phyloP scores from a whole-genome alignment of 805 yeast genomes.

The Ogataea pilisensis region DNA sequence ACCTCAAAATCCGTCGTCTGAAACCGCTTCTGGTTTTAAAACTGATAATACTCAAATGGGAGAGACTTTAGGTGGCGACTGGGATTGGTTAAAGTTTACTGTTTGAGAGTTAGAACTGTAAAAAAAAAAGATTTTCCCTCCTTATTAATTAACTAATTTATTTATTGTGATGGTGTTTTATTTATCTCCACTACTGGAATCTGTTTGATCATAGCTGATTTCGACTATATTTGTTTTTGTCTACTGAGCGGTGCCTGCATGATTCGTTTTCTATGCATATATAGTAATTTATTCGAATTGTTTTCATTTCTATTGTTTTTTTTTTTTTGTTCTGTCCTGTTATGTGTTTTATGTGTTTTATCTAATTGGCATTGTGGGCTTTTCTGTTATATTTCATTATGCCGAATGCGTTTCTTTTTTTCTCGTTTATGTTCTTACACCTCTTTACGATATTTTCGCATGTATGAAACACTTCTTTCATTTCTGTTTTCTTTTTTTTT shows the following conservation, averaged over 20 bases:
- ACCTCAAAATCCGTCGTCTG: not conserved
- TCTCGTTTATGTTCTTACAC: not conserved
- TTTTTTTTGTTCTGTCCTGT: no score
- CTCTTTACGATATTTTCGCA: no score
- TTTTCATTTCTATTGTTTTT: no score
- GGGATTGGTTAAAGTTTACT: slow-evolving; percentile 36
- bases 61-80: slow-evolving; percentile 31
- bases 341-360: no score
- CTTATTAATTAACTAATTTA: not conserved
- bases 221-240: no score
- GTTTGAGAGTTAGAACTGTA: no score
- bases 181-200: not conserved
- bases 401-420: not conserved
- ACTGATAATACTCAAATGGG: slow-evolving; percentile 29
- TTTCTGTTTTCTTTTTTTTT: not conserved
- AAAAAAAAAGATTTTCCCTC: not conserved
- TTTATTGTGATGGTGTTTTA: not conserved
- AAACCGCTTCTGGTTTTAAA: slow-evolving; percentile 9
- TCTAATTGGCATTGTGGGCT: no score
- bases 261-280: no score
- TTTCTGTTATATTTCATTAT: no score
- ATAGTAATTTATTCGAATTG: no score
- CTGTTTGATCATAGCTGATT: no score
- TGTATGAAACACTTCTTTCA: not conserved
- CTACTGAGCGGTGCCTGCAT: no score